Base-by-base conservation (phyloP, 257 asterid species). In the Nicotiana attenuata region DNA sequence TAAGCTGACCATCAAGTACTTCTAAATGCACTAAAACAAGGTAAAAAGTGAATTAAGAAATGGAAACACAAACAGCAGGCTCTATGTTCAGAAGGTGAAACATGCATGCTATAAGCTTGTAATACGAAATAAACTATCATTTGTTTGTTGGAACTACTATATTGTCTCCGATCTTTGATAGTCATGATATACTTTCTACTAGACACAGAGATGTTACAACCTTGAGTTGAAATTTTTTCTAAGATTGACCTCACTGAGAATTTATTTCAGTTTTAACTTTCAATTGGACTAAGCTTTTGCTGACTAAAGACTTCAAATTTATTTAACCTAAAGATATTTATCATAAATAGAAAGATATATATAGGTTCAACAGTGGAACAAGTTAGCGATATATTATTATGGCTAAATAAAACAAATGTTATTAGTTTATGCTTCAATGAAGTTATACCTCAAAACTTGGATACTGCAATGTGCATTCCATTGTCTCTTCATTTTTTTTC, bases 391-490 rank as follows among this genome's bases (percentile, higher is more conserved):
- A 19, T 1, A 65, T 65, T 75, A 50, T 75, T 24, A 75, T 7
- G 63, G 45, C 63, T 24, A 8, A 75, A 50, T 38, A 50, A 80
- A 52, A 65, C 50, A 65, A 65, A 50, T 20, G 17, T 29, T 15
- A 19, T 59, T 11, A 71, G 20, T 45, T 14, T 47, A 56, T 79
- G 20, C 71, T 19, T 17, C 45, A 65, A 16, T 26, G 77, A 29
- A 82, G 57, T 28, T 81, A 26, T 93, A 96, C 99, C 99, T 94
- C 95, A 84, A 94, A 96, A 86, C 93, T 88, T 60, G 97, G 92
- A 88, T 91, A 96, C 53, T 89, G 95, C 16, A 96, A 77, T 81
- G 31, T 87, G 87, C 92, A 92, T 71, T 93, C 92, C 60, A 84
- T 80, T 82, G 91, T 82, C 90, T 90, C 97, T 50, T 90, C 97